Evolutionary conservation across 257 asterid genomes (phyloP).

Genomic region (Linaria vulgaris): DNA sequence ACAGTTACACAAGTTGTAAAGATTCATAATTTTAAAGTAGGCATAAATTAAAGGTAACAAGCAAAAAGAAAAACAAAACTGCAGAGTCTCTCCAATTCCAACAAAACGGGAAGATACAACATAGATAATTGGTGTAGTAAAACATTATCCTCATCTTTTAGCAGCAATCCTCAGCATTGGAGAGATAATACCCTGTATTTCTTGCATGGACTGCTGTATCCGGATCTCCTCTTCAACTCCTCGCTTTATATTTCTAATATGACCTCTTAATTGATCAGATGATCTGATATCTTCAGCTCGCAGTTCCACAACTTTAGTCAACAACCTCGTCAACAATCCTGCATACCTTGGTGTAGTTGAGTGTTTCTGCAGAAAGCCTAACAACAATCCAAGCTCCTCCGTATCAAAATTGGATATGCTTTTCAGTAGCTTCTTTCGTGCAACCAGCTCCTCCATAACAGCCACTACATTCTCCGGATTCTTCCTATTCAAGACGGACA

Average conservation of each 20-base stretch:
- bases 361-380: constrained; percentile 73
- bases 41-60: constrained; percentile 8
- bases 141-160: constrained; percentile 40
- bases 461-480: constrained; percentile 74
- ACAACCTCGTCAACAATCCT: constrained; percentile 50
- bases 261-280: constrained; percentile 44
- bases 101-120: constrained; percentile 6
- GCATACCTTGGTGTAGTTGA: constrained; percentile 73
- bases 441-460: constrained; percentile 91
- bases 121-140: too few species aligned
- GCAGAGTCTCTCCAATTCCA: constrained; percentile 11
- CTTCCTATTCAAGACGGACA: constrained; percentile 56
- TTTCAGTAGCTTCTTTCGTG: constrained; percentile 68
- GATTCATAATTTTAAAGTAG: constrained; percentile 4
- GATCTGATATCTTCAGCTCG: constrained; percentile 64
- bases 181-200: constrained; percentile 77
- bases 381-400: constrained; percentile 60
- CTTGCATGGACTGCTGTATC: constrained; percentile 67
- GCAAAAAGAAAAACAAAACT: constrained; percentile 13
- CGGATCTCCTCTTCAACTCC: constrained; percentile 86
- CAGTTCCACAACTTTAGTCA: constrained; percentile 67
- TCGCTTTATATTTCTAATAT: constrained; percentile 71
- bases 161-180: constrained; percentile 83
- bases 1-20: constrained; percentile 15
- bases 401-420: constrained; percentile 65